Evolutionary conservation across 495 filamentous ascomycete species (phyloP), one percentile per base, ranked within the genome.

Genomic region (Trichoderma erinaceum): DNA sequence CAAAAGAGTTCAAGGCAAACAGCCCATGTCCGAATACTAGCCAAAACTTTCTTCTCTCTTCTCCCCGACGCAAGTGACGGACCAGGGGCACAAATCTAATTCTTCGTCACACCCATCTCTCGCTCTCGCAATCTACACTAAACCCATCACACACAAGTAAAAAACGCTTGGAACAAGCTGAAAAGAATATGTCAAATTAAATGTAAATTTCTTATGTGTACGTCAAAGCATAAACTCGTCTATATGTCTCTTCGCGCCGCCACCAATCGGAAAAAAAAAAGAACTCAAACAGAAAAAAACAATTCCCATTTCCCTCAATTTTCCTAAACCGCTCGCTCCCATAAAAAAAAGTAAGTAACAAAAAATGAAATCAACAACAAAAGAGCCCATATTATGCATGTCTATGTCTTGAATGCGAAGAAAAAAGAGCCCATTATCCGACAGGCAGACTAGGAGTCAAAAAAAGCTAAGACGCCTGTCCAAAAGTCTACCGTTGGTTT

Each of bases 281-380:
- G n/a, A 29, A 29, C 29, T 29, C 29, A 46, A 46, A 16, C 13
- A 46, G 18, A 10, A 13, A 46, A 25, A 52, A 5, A 6, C 2
- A 18, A 52, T 2, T n/a, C 18, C 21, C 16, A 21, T 52, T 61
- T 61, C 21, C 15, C 18, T 56, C 23, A 23, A 23, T 11, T 61
- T 61, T 61, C 56, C 56, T 61, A 32, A 61, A 61, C 23, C 56
- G 56, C 56, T 61, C 56, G 56, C 56, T 61, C 25, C 56, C 25
- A 35, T 52, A 2, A 23, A 56, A 56, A 18, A 15, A 32, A 61
- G 1, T 35, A 61, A 61, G 27, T 1, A 29, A 29, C 11, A 58
- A 27, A 29, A 27, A 61, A 32, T 29, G 25, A 18, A 27, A 15
- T 16, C 13, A 29, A n/a, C n/a, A 38, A 38, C 44, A 15, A n/a